phyloP scores from a whole-genome alignment of 2,329 filamentous ascomycete genomes.

The Clonostachys chloroleuca region DNA sequence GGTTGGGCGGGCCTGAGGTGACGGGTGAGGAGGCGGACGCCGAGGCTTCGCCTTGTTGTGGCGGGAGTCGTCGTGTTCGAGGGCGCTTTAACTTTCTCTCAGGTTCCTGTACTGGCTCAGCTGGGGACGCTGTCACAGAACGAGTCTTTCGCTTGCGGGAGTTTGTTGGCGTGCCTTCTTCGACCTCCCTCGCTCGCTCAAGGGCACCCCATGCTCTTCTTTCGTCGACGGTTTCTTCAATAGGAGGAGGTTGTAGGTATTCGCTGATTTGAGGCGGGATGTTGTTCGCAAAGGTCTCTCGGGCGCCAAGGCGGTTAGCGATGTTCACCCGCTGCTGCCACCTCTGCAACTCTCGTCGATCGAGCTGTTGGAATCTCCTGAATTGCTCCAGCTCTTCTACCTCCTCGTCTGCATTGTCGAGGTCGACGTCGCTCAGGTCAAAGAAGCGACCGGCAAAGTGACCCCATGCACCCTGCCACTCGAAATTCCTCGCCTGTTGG shows the following conservation, averaged over 20 bases:
- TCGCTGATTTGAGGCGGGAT: constrained; percentile 55
- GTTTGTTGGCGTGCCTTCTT: constrained; percentile 44
- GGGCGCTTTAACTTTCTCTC: constrained; percentile 86
- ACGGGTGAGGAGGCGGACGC: constrained; percentile 20
- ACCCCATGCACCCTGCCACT: constrained; percentile 87
- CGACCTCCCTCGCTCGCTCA: constrained; percentile 73
- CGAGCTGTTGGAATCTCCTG: constrained; percentile 46
- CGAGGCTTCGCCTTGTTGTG: constrained; percentile 40
- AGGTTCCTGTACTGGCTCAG: constrained; percentile 63
- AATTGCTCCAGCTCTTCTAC: constrained; percentile 68
- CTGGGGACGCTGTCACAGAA: constrained; percentile 68
- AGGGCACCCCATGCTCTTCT: constrained; percentile 85
- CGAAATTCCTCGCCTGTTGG: constrained; percentile 64
- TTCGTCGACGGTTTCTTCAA: constrained; percentile 72
- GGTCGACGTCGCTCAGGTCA: constrained; percentile 44
- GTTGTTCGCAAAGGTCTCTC: constrained; percentile 64
- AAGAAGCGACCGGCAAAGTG: constrained; percentile 57
- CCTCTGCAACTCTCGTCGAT: constrained; percentile 59
- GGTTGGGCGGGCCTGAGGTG: constrained; percentile 14
- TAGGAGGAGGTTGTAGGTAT: constrained; percentile 55
- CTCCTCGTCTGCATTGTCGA: constrained; percentile 41
- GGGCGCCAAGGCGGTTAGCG: constrained; percentile 73
- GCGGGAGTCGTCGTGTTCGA: constrained; percentile 64
- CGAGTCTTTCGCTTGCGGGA: constrained; percentile 69
- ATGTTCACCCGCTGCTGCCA: constrained; percentile 85